phyloP scores from a whole-genome alignment of 2,329 filamentous ascomycete genomes.

The Colletotrichum tanaceti region DNA sequence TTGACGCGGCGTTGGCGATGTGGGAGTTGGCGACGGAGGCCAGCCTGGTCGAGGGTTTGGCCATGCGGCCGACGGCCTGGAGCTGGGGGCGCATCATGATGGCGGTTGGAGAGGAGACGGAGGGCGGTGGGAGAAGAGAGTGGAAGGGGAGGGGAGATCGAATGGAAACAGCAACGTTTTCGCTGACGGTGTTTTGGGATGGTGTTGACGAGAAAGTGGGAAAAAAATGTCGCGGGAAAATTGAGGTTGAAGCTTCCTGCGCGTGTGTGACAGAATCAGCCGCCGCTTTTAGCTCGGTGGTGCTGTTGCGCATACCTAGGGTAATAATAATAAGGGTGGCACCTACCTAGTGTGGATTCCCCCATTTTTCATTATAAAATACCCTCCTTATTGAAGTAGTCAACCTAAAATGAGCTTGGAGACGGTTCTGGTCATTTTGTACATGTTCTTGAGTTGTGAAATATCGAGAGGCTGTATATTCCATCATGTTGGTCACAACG shows the following conservation, averaged over 20 bases:
- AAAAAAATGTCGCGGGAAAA: slow-evolving; percentile 11
- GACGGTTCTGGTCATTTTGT: too few species aligned
- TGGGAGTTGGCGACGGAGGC: slow-evolving; percentile 23
- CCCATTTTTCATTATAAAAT: neutral
- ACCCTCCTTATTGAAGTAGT: too few species aligned
- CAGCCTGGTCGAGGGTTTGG: slow-evolving; percentile 29
- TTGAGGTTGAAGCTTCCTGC: slow-evolving; percentile 24
- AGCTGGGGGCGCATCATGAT: slow-evolving; percentile 39
- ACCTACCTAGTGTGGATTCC: too few species aligned
- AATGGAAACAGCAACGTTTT: slow-evolving; percentile 11
- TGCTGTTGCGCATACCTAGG: too few species aligned
- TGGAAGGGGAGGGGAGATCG: too few species aligned
- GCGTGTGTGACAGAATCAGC: slow-evolving; percentile 29
- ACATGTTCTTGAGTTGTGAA: too few species aligned
- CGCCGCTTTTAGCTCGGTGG: slow-evolving; percentile 20
- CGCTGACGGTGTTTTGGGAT: slow-evolving; percentile 4
- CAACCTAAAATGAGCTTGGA: too few species aligned
- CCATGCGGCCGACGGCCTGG: slow-evolving; percentile 35
- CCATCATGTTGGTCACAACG: too few species aligned
- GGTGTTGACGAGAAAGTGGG: slow-evolving; percentile 2
- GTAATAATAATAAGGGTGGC: too few species aligned
- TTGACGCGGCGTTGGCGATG: slow-evolving; percentile 30
- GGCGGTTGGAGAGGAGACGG: neutral
- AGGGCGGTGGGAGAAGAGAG: neutral
- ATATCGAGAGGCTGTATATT: too few species aligned